These are phyloP conservation scores for Rhodomyrtus psidioides DNA, from an alignment of 441 rosid genomes.

Conservation along the genomic window DNA sequence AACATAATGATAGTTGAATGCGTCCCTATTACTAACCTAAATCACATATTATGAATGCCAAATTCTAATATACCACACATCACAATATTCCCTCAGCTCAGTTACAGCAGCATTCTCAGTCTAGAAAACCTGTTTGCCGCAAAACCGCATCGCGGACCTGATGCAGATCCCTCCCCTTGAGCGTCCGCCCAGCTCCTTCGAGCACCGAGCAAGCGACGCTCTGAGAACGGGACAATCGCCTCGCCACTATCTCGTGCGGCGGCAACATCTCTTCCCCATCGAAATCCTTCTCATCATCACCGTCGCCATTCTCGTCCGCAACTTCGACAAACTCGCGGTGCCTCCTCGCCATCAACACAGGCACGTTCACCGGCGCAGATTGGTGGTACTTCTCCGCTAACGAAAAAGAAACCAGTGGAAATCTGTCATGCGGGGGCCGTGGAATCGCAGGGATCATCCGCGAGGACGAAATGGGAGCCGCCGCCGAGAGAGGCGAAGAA, in stretches of 20 bases:
- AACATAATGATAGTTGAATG: background rate
- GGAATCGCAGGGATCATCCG: constrained; percentile 52
- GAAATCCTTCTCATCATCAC: background rate
- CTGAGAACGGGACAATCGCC: background rate
- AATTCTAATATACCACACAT: background rate
- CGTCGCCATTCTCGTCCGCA: constrained; percentile 35
- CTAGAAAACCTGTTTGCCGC: background rate
- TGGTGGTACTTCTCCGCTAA: constrained; percentile 35
- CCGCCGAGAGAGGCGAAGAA: constrained; percentile 14
- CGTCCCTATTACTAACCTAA: background rate
- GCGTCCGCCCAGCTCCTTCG: constrained; percentile 3
- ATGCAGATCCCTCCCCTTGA: background rate
- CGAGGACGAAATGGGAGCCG: constrained; percentile 22
- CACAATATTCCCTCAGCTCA: background rate
- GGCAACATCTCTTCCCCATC: constrained; percentile 1
- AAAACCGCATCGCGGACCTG: background rate
- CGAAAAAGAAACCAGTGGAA: constrained; percentile 31
- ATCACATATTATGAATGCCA: background rate
- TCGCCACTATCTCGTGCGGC: constrained; percentile 3
- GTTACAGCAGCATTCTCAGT: background rate
- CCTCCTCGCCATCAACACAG: constrained; percentile 35
- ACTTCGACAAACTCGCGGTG: constrained; percentile 30
- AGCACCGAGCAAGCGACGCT: background rate
- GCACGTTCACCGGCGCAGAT: constrained; percentile 78
- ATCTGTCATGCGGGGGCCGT: constrained; percentile 23